Evolutionary conservation across 768 basidiomycete species (phyloP), one percentile per base, ranked within the genome.

Genomic region (Erythrobasidium yunnanense): DNA sequence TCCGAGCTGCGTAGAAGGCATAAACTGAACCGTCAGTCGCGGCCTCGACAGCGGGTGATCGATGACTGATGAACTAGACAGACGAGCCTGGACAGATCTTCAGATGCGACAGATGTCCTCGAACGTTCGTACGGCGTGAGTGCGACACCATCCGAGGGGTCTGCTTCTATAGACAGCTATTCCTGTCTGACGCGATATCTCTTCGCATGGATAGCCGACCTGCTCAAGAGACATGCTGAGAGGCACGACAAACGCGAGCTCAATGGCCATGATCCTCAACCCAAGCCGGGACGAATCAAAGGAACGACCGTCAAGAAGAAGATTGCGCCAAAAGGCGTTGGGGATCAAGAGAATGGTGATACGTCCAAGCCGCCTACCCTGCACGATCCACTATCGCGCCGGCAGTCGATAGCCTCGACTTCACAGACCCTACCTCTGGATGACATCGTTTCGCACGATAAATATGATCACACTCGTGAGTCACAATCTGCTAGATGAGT

Each of bases 181-280:
- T 4, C 6, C 30, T 25, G 30, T 42, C 45, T 25, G 13, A 46
- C 34, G 8, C 7, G 11, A 17, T 52, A 11, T 3, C 25, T 27
- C 4, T 42, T 2, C 22, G 3, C 7, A 11, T 46, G 38, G 38
- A 32, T 66, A 7, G 50, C 65, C 49, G 72, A 73, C 46, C 58
- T 73, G 4, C 66, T 73, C 54, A 60, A 70, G 18, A 66, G 72
- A 11, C 71, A 72, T 45, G 50, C 69, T 2, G 70, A 72, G 29
- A 66, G 71, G 0, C 72, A 73, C 55, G 69, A 67, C 30, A 69
- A 73, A 51, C 67, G 72, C 6, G 67, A 72, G 50, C 68, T 68
- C 29, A 60, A 67, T 1, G 71, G 71, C 22, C 55, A 68, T 13
- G 5, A 33, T 2, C 38, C 60, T 4, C 47, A 63, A 22, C 47